These are phyloP conservation scores for Aspergillus sp. DNA, from an alignment of 2,329 filamentous ascomycete genomes.

Conservation along the genomic window DNA sequence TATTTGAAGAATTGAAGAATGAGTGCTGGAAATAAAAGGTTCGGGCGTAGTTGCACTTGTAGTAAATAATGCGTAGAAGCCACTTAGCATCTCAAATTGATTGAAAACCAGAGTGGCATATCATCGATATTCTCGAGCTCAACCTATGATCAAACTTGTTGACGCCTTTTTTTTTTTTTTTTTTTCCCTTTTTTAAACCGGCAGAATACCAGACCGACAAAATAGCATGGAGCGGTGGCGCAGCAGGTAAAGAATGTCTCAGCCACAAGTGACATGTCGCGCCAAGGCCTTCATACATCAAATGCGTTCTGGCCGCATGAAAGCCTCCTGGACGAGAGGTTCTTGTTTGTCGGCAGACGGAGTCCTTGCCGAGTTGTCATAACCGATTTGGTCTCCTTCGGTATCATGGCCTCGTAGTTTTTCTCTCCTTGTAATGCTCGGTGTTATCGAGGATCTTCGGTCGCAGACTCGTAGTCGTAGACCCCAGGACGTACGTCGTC, in stretches of 20 bases:
- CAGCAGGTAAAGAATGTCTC: constrained; percentile 2
- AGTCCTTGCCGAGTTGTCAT: neutral
- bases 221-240: constrained; percentile 10
- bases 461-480: no score
- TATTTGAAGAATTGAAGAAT: neutral
- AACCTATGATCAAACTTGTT: neutral
- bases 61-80: no score
- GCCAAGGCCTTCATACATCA: constrained; percentile 9
- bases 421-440: neutral
- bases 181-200: constrained; percentile 1
- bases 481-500: no score
- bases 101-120: neutral
- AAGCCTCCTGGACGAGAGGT: neutral
- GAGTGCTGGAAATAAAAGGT: neutral
- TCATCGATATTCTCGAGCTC: neutral
- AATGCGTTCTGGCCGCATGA: constrained; percentile 1
- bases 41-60: neutral
- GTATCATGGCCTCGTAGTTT: neutral
- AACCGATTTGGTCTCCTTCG: neutral
- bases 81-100: neutral
- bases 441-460: neutral
- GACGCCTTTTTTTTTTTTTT: constrained; percentile 3
- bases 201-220: neutral
- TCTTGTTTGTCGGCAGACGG: neutral
- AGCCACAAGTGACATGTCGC: constrained; percentile 16